Conservation (phyloP, 257 asterid species). For the Craterostigma plantagineum region DNA sequence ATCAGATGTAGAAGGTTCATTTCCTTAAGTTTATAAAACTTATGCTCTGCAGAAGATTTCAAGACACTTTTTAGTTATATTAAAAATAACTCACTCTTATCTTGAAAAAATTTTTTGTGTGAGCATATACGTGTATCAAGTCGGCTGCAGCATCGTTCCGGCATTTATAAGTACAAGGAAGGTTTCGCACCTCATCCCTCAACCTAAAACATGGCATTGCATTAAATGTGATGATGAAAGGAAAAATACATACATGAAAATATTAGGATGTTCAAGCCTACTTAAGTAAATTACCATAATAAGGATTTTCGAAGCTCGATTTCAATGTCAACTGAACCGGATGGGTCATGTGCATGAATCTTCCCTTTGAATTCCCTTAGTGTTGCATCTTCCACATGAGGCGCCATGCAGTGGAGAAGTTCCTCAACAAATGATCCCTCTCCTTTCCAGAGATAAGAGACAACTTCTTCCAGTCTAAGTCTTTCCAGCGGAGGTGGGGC, state of each 20-base stretch:
- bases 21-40: not conserved
- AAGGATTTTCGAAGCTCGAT: slow-evolving; percentile 58
- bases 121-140: slow-evolving; percentile 83
- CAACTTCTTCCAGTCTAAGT: slow-evolving; percentile 60
- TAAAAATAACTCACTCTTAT: slow-evolving; percentile 39
- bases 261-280: not conserved
- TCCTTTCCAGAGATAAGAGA: slow-evolving; percentile 73
- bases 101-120: slow-evolving; percentile 64
- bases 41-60: not conserved
- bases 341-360: slow-evolving; percentile 72
- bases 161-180: slow-evolving; percentile 74
- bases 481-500: slow-evolving; percentile 95
- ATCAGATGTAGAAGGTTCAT: slow-evolving; percentile 7
- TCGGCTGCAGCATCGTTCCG: slow-evolving; percentile 99
- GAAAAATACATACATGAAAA: not conserved
- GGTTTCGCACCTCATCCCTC: slow-evolving; percentile 92
- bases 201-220: slow-evolving; percentile 37
- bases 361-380: slow-evolving; percentile 60
- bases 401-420: slow-evolving; percentile 58
- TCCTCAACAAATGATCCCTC: slow-evolving; percentile 87
- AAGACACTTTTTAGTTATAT: slow-evolving; percentile 2
- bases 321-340: slow-evolving; percentile 44
- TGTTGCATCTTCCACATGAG: slow-evolving; percentile 64
- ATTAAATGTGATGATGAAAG: not conserved
- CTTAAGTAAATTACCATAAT: slow-evolving; percentile 44